These are phyloP conservation scores for Magnaporthiopsis poae DNA, from an alignment of 2,329 filamentous ascomycete genomes.

Conservation along the genomic window DNA sequence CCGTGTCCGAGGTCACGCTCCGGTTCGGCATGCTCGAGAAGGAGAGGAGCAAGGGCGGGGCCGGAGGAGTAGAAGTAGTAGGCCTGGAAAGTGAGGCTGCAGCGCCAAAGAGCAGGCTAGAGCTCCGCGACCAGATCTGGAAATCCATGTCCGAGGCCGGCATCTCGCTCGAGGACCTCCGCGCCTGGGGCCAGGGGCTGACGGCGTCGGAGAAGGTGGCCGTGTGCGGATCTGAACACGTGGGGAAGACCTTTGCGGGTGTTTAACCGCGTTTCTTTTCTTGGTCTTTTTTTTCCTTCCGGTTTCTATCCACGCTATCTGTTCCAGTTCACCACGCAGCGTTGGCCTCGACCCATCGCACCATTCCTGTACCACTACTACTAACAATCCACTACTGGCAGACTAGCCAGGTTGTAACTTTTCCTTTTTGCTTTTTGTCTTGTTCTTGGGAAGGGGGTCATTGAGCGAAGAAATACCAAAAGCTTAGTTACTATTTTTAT, in stretches of 20 bases:
- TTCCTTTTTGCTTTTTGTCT: background rate
- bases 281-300: background rate
- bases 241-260: slow-evolving; percentile 16
- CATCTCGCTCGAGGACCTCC: slow-evolving; percentile 15
- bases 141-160: slow-evolving; percentile 6
- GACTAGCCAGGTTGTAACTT: background rate
- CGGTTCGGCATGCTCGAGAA: slow-evolving; percentile 65
- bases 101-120: background rate
- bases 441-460: background rate
- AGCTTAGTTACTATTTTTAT: background rate
- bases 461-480: background rate
- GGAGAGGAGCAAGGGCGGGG: slow-evolving; percentile 24
- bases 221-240: slow-evolving; percentile 15
- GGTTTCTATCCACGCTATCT: background rate
- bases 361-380: background rate
- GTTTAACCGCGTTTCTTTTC: slow-evolving; percentile 7
- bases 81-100: background rate
- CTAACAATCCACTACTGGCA: background rate
- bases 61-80: background rate
- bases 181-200: slow-evolving; percentile 14
- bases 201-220: slow-evolving; percentile 12
- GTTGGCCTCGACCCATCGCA: background rate
- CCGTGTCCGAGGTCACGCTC: slow-evolving; percentile 77
- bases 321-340: background rate
- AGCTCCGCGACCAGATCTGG: background rate